These are phyloP conservation scores for Malassezia nana DNA, from an alignment of 1,284 basidiomycete genomes.

Conservation along the genomic window DNA sequence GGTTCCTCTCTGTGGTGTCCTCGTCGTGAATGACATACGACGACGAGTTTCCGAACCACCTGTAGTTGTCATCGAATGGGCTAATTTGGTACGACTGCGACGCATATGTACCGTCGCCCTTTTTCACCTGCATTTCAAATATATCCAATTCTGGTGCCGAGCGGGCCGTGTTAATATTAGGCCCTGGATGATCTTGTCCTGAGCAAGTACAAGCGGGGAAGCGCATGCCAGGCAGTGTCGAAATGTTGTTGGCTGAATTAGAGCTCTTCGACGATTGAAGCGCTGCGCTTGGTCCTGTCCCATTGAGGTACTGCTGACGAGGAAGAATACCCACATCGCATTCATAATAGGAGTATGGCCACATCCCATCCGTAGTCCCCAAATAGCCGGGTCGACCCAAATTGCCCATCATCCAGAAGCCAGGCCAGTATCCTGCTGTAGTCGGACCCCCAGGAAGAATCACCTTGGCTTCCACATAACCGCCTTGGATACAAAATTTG, in stretches of 20 bases:
- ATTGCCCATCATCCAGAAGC: conserved; percentile 44
- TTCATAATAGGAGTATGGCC: conserved; percentile 50
- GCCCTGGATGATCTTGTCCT: conserved; percentile 39
- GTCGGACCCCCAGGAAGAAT: conserved; percentile 31
- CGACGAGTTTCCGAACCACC: conserved; percentile 26
- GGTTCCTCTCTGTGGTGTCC: conserved; percentile 31
- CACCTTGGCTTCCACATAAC: conserved; percentile 40
- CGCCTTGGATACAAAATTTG: conserved; percentile 48
- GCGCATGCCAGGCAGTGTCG: conserved; percentile 41
- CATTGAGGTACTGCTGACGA: conserved; percentile 33
- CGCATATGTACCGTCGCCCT: conserved; percentile 28
- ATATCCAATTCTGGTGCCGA: conserved; percentile 47
- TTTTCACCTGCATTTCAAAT: conserved; percentile 54
- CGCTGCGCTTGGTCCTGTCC: conserved; percentile 28
- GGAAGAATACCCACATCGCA: conserved; percentile 45
- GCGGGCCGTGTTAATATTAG: conserved; percentile 38
- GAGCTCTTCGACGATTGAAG: conserved; percentile 16
- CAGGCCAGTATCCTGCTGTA: conserved; percentile 53
- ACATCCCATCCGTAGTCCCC: conserved; percentile 42
- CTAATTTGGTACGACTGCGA: conserved; percentile 47
- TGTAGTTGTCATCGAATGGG: conserved; percentile 41
- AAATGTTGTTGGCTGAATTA: conserved; percentile 36
- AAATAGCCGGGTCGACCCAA: conserved; percentile 44
- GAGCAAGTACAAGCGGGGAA: conserved; percentile 37
- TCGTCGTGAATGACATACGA: conserved; percentile 28